Evolutionary conservation across 2,329 filamentous ascomycete species (phyloP).

Genomic region (Colletotrichum sp.): DNA sequence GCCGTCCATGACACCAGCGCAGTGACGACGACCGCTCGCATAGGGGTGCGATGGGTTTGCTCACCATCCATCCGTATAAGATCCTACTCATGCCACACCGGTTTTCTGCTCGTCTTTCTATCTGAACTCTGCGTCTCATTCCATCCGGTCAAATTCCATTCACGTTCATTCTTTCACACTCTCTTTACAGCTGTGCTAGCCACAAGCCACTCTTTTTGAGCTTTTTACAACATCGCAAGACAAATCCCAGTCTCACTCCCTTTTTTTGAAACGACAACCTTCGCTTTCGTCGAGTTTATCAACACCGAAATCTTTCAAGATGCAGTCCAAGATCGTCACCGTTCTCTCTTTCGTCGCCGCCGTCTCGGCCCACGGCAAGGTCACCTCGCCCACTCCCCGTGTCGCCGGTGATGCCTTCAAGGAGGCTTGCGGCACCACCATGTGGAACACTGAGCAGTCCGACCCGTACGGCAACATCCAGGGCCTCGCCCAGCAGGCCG

Average conservation of each 20-base stretch:
- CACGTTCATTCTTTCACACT: constrained; percentile 19
- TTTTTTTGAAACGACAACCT: not conserved
- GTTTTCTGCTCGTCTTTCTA: not conserved
- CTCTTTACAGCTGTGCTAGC: constrained; percentile 22
- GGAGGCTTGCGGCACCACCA: constrained; percentile 25
- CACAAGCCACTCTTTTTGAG: constrained; percentile 23
- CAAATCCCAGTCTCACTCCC: not conserved
- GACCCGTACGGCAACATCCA: constrained; percentile 40
- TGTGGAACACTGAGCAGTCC: constrained; percentile 26
- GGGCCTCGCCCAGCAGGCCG: constrained; percentile 36
- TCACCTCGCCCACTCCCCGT: constrained; percentile 22
- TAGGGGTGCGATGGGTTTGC: not conserved
- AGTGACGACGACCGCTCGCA: not conserved
- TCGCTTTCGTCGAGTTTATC: not conserved
- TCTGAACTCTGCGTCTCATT: constrained; percentile 15
- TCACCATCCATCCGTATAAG: constrained; percentile 9
- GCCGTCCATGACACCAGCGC: constrained; percentile 6
- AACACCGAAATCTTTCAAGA: constrained; percentile 1
- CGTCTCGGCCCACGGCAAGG: constrained; percentile 26
- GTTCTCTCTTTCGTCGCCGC: constrained; percentile 21
- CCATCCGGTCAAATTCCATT: constrained; percentile 15
- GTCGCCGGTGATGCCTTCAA: constrained; percentile 24
- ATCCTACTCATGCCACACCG: not conserved
- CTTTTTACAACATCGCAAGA: constrained; percentile 10
- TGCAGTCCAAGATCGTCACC: constrained; percentile 22